Percentiles rank a stretch among this genome's conserved stretches.
Evolutionary conservation across 768 basidiomycete genomes (phyloP).

Genomic region (Pisolithus microcarpus): DNA sequence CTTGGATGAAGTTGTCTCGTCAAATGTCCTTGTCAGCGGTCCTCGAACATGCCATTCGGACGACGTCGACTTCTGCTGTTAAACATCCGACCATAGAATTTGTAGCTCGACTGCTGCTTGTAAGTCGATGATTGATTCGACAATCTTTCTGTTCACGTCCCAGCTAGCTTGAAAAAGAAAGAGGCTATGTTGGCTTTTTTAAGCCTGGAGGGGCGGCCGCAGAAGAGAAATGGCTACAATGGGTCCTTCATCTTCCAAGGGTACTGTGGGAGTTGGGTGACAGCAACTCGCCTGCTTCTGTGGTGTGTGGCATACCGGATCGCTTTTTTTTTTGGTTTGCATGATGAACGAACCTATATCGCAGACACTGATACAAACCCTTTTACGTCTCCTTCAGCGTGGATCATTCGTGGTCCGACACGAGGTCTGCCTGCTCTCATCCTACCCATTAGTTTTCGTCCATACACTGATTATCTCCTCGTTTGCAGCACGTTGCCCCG

Average conservation of each 20-base stretch:
- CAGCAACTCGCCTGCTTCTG: slow-evolving; percentile 47
- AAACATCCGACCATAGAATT: slow-evolving; percentile 73
- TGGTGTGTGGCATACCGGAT: slow-evolving; percentile 38
- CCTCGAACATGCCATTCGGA: slow-evolving; percentile 58
- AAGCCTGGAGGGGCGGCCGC: slow-evolving; percentile 24
- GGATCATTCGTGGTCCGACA: slow-evolving; percentile 36
- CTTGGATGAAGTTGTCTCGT: slow-evolving; percentile 12
- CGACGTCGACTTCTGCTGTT: slow-evolving; percentile 50
- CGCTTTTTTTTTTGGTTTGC: background rate
- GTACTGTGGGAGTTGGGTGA: slow-evolving; percentile 78
- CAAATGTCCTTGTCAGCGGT: slow-evolving; percentile 42
- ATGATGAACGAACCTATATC: slow-evolving; percentile 4
- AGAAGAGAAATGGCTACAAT: slow-evolving; percentile 41
- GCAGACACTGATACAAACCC: slow-evolving; percentile 51
- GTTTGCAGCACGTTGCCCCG: slow-evolving; percentile 35
- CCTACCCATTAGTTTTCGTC: slow-evolving; percentile 2
- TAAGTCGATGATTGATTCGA: slow-evolving; percentile 27
- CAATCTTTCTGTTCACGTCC: slow-evolving; percentile 2
- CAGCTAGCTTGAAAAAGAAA: slow-evolving; percentile 52
- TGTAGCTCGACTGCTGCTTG: slow-evolving; percentile 61
- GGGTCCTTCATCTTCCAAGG: slow-evolving; percentile 73
- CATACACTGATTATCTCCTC: slow-evolving; percentile 7
- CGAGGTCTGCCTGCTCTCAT: slow-evolving; percentile 33
- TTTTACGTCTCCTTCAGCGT: slow-evolving; percentile 58
- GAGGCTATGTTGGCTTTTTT: slow-evolving; percentile 46